Evolutionary conservation across 352 stramenopile genomes (phyloP), one percentile per base, ranked within the genome.

Genomic region (Albugo candida): DNA sequence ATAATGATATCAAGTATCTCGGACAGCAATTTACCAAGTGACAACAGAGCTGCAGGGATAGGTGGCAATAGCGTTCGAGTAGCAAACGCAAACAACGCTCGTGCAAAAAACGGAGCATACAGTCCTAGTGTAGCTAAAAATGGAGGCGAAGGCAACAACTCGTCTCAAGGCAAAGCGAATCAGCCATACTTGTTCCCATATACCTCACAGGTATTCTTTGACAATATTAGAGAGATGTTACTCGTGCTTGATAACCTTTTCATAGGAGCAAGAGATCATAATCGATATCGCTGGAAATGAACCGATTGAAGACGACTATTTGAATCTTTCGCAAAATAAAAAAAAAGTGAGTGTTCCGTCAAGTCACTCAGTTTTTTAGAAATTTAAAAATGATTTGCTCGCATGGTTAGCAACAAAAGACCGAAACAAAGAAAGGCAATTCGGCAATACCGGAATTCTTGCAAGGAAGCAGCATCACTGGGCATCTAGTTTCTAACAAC

Each of bases 171-270:
- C 17, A 63, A 72, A 55, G 87, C 87, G 54, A 71, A 47, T 18
- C 73, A 84, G 52, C 86, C 76, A 41, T 88, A 86, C 56, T 60
- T 88, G 62, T 88, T 84, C 49, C 73, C 73, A 8, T 86, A 84
- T 34, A 71, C 71, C 12, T 48, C 61, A 18, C 75, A 81, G 58
- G 67, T 76, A 61, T 14, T 40, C 19, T 20, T n/a, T 2, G 14
- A 1, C 13, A 35, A 4, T 19, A 1, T 47, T 44, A 50, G 18
- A 18, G 16, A 12, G n/a, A 4, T 12, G 13, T 54, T 11, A 48
- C 20, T 38, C 13, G 16, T 19, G 20, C 5, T 37, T 41, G 18
- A 19, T 27, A 24, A 35, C 13, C 46, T 8, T 11, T 11, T 1
- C 18, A 0, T 42, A 69, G 57, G 77, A 85, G n/a, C 62, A 82